Evolutionary conservation across 2,329 filamentous ascomycete genomes (phyloP), one percentile per base, ranked within the genome.

Genomic region (Ophiosphaerella korrae): DNA sequence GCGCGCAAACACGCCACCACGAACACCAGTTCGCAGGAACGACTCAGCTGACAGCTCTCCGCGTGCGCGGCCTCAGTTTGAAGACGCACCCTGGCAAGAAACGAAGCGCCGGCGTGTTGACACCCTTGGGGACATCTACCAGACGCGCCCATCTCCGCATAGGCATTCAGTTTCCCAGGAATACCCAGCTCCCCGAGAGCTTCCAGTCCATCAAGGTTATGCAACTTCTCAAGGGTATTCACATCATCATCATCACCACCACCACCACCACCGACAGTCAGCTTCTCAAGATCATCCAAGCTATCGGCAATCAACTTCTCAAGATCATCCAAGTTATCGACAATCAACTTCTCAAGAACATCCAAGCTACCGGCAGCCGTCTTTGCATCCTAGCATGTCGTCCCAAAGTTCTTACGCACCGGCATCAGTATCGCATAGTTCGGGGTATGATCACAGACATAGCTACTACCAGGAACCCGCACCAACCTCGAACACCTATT

Each of bases 1-100:
- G 58, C n/a, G 67, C 31, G 31, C 67, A 44, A 63, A 63, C 6
- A 71, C 70, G 24, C 70, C 70, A 13, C 70, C 70, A 16, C 58
- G 57, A n/a, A 72, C 70, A 35, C 70, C 70, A 8, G 62, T 64
- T 13, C 62, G 64, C 31, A 62, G 58, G 16, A 58, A 66, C 42
- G 60, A 47, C 9, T 70, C 66, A 13, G 54, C 53, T 13, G 62
- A 64, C n/a, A 64, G 58, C 47, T 72, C 69, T 13, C 69, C 68
- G 1, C 54, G 56, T 32, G 50, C 52, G n/a, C 41, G 52, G 14
- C 61, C 64, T 11, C 61, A 63, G 2, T 72, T 70, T 43, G 68
- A 69, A 7, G 67, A 72, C 5, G 53, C 68, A 18, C 40, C 62
- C 6, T 71, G 68, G 67, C 39, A 39, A 33, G 56, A 62, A 14